Evolutionary conservation across 352 stramenopile genomes (phyloP), one percentile per base, ranked within the genome.

Genomic region (Peronospora farinosa): DNA sequence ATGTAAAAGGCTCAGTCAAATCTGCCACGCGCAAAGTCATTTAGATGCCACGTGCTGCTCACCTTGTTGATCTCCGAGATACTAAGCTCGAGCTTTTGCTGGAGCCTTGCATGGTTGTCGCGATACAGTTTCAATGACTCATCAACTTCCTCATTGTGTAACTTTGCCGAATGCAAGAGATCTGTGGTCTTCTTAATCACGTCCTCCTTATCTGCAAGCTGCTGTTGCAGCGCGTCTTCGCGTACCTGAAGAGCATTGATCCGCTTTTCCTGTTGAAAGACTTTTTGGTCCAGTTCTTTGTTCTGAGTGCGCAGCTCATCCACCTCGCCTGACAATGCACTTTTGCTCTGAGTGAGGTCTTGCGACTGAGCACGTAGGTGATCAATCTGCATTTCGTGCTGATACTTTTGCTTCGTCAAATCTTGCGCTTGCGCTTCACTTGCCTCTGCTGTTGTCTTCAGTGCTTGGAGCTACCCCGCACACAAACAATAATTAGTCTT

Each of bases 61-160:
- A 92, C 82, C 80, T 95, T 95, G 57, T 95, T 95, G 65, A 95
- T 95, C 45, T 95, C 86, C 11, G 80, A 81, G 42, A 95, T 91
- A 50, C 84, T 95, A 17, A 93, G 39, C 46, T 95, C 82, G 2
- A 95, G 65, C 49, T 95, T 95, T 40, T 91, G 79, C 54, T 95
- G 82, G 12, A 95, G 63, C 0, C 68, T 82, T 23, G 64, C 64
- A 49, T 92, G 78, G 44, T 92, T 93, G 44, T 89, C 78, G 12
- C 88, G 84, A 55, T 95, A 95, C 74, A 90, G 77, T 37, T 87
- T 84, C 17, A 94, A 52, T 16, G 84, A 91, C 7, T 95, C 82
- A 39, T 95, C 86, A 12, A 95, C 67, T 42, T 92, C 78, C 42
- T 86, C 76, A 56, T 86, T 92, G 47, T 90, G 79, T 7, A 60